phyloP scores from a whole-genome alignment of 176 grass and related monocot genomes.

The Hsuehochloa calcarea region DNA sequence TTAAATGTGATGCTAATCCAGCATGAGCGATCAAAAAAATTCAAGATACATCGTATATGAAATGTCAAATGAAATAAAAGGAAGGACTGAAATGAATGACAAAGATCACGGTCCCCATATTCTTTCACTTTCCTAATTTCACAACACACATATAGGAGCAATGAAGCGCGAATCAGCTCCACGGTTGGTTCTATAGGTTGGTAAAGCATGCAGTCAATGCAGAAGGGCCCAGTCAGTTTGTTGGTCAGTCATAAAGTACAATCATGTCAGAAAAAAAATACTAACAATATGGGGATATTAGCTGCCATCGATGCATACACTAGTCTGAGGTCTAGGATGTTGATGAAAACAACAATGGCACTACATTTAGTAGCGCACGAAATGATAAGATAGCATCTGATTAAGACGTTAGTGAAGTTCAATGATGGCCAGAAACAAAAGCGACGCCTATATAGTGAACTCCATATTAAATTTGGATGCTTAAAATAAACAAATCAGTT shows the following conservation, averaged over 20 bases:
- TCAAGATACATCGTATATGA: conserved; percentile 8
- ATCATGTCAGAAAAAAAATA: conserved; percentile 34
- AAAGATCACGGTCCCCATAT: conserved; percentile 39
- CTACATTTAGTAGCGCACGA: conserved; percentile 36
- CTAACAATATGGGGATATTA: conserved; percentile 25
- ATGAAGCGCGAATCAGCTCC: conserved; percentile 45
- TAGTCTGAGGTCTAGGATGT: conserved; percentile 31
- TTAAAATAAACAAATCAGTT: conserved; percentile 31
- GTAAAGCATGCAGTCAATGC: conserved; percentile 56
- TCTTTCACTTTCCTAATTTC: conserved; percentile 40
- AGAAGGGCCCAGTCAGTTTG: conserved; percentile 43
- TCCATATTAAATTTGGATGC: conserved; percentile 26
- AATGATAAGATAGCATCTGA: conserved; percentile 32
- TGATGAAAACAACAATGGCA: conserved; percentile 41
- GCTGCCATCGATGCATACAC: conserved; percentile 32
- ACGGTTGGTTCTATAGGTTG: conserved; percentile 46
- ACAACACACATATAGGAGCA: conserved; percentile 32
- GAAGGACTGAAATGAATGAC: conserved; percentile 17
- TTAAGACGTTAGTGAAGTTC: conserved; percentile 28
- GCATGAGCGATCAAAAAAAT: not conserved
- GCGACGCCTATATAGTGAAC: conserved; percentile 14
- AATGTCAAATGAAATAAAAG: conserved; percentile 27
- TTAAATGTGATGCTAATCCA: not conserved
- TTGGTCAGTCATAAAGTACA: conserved; percentile 62
- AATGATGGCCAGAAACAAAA: conserved; percentile 37